Base-by-base conservation (phyloP, 352 stramenopile species). In the Globisporangium emineosum region DNA sequence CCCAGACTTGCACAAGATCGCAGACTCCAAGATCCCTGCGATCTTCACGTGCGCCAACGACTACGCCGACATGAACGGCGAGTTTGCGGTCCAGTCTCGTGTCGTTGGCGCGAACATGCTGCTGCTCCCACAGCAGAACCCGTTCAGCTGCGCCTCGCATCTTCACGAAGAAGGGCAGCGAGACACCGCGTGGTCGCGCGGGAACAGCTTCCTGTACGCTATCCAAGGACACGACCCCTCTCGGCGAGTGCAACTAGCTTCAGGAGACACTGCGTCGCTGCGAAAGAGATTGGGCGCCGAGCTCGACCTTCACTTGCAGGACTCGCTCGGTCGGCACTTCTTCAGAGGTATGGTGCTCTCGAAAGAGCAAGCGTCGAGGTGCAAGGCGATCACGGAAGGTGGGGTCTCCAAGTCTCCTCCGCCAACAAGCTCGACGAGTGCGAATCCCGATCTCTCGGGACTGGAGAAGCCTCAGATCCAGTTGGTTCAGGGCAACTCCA, bases 1-100 rank as follows among this genome's bases (percentile, higher is more conserved):
- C 8, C 74, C 78, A 3, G 80, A 90, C 55, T 65, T 93, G 3
- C 77, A 80, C 43, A 67, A 68, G 8, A 86, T 91, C 52, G 77
- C 76, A 0, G 73, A 79, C 19, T 78, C 80, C 1, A 65, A 47
- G 9, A 81, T 91, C 49, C 78, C 78, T 7, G 71, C 79, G 0
- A 75, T 91, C 49, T 93, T 92, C 63, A 87, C 83, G 21, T 92
- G 83, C 37, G 83, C 83, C 2, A 91, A 91, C 57, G 82, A 90
- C 60, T 93, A 90, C 49, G 79, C 80, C 15, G 84, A 91, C 30
- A 83, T 91, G 79, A 93, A 86, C 43, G 79, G 83, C 29, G 83
- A 93, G 66, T 91, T 93, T 54, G 84, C 76, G 0, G 70, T 91
- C 23, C 82, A 90, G 50, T 86, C 78, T 17, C 77, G 79, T 0